Conservation (phyloP, 1,284 basidiomycete species). For the Xerocomus minutiporus region DNA sequence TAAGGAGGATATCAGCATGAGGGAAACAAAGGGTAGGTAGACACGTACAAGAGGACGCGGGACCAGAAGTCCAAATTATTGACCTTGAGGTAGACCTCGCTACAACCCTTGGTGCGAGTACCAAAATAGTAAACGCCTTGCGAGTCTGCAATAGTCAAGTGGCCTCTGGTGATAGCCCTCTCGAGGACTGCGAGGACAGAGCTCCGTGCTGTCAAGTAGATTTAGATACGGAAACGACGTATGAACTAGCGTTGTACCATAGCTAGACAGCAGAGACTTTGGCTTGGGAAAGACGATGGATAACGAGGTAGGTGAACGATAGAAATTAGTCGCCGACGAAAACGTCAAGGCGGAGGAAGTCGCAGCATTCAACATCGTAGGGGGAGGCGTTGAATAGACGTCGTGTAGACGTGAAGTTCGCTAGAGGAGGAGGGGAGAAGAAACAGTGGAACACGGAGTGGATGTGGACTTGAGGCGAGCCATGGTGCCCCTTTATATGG, state of each 20-base stretch:
- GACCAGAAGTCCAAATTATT: slow-evolving; percentile 77
- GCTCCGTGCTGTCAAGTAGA: slow-evolving; percentile 45
- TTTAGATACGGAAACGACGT: not conserved
- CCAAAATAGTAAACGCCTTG: slow-evolving; percentile 58
- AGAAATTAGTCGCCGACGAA: slow-evolving; percentile 33
- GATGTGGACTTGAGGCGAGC: slow-evolving; percentile 27
- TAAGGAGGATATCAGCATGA: slow-evolving; percentile 26
- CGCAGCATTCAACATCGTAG: slow-evolving; percentile 30
- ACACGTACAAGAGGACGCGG: slow-evolving; percentile 60
- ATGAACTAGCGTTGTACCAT: slow-evolving; percentile 17
- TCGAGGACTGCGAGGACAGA: slow-evolving; percentile 60
- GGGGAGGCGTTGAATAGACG: not conserved
- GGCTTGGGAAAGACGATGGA: slow-evolving; percentile 31
- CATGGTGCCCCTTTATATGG: slow-evolving; percentile 41
- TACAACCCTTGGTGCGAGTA: slow-evolving; percentile 45
- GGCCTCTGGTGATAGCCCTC: slow-evolving; percentile 54
- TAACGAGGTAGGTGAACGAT: slow-evolving; percentile 30
- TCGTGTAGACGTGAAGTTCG: not conserved
- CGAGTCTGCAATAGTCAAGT: slow-evolving; percentile 59
- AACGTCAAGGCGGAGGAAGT: slow-evolving; percentile 31
- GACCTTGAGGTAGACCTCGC: slow-evolving; percentile 62
- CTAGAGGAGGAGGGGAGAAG: slow-evolving; percentile 6
- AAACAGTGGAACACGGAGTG: slow-evolving; percentile 16
- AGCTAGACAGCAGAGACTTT: slow-evolving; percentile 26
- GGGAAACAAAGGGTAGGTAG: slow-evolving; percentile 4